phyloP scores from a whole-genome alignment of 441 rosid species.

The Populus trichocarpa region DNA sequence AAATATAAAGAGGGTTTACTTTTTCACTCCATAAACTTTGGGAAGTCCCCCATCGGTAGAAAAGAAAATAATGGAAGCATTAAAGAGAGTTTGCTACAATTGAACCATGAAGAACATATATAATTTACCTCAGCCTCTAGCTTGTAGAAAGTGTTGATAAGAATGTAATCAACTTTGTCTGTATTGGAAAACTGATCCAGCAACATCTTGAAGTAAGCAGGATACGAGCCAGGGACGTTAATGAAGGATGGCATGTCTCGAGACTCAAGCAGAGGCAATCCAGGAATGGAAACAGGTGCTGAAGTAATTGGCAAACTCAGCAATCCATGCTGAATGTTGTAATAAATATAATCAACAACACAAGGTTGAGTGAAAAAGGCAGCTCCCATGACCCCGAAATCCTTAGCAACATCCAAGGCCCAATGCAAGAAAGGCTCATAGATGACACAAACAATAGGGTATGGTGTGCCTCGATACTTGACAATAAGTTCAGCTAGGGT shows the following conservation, averaged over 20 bases:
- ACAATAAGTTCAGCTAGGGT: constrained; percentile 7
- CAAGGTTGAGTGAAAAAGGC: constrained; percentile 27
- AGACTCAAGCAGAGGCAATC: constrained; percentile 36
- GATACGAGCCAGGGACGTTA: constrained; percentile 41
- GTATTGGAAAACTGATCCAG: constrained; percentile 51
- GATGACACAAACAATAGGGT: constrained; percentile 11
- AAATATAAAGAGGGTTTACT: too few relatives aligned
- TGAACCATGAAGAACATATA: too few relatives aligned
- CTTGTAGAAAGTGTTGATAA: constrained; percentile 55
- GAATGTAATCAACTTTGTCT: constrained; percentile 51
- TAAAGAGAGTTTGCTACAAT: too few relatives aligned
- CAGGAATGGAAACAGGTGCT: constrained; percentile 5
- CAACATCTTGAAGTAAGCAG: constrained; percentile 49
- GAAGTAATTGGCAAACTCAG: background rate
- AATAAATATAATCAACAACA: constrained; percentile 21
- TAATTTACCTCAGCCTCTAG: constrained; percentile 49
- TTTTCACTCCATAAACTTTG: too few relatives aligned
- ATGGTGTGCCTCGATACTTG: background rate
- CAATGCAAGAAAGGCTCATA: constrained; percentile 27
- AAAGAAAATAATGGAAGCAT: background rate
- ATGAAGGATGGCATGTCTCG: constrained; percentile 61
- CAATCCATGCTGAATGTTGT: constrained; percentile 5
- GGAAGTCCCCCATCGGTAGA: background rate
- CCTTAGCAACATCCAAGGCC: constrained; percentile 27
- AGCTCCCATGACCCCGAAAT: constrained; percentile 11